Percentiles rank a stretch among this genome's conserved stretches.
Evolutionary conservation across 2,329 filamentous ascomycete genomes (phyloP).

Genomic region (Phialocephala sp.): DNA sequence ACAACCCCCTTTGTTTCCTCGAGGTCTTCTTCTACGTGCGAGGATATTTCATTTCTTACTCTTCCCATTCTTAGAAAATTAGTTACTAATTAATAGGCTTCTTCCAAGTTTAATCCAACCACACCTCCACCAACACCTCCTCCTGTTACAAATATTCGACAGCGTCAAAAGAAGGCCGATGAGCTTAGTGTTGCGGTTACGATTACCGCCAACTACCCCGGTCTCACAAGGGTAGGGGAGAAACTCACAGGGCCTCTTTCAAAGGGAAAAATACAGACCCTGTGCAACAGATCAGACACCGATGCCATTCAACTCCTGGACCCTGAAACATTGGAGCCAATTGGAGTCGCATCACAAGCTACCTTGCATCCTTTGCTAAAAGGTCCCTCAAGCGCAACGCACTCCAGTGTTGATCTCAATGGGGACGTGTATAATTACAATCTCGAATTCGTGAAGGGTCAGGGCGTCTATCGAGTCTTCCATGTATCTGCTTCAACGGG

Average conservation of each 20-base stretch:
- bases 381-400: constrained; percentile 71
- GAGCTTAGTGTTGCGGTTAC: constrained; percentile 69
- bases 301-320: constrained; percentile 66
- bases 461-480: constrained; percentile 72
- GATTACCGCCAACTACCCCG: constrained; percentile 61
- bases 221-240: constrained; percentile 10
- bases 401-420: constrained; percentile 75
- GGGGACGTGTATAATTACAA: constrained; percentile 86
- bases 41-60: neutral
- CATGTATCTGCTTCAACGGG: constrained; percentile 65
- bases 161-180: constrained; percentile 39
- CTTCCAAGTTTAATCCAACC: neutral
- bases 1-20: constrained; percentile 41
- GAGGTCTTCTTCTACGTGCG: neutral
- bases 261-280: constrained; percentile 13
- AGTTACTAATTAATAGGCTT: constrained; percentile 52
- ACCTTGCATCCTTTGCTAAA: constrained; percentile 70
- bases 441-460: constrained; percentile 61
- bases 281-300: constrained; percentile 46
- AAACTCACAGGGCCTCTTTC: constrained; percentile 30
- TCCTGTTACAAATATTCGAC: neutral
- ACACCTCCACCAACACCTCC: constrained; percentile 4
- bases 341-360: constrained; percentile 65
- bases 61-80: neutral
- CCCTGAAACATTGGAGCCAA: constrained; percentile 73